Conservation (phyloP, 148 eudicot genomes). For the Vaccinium macrocarpon region DNA sequence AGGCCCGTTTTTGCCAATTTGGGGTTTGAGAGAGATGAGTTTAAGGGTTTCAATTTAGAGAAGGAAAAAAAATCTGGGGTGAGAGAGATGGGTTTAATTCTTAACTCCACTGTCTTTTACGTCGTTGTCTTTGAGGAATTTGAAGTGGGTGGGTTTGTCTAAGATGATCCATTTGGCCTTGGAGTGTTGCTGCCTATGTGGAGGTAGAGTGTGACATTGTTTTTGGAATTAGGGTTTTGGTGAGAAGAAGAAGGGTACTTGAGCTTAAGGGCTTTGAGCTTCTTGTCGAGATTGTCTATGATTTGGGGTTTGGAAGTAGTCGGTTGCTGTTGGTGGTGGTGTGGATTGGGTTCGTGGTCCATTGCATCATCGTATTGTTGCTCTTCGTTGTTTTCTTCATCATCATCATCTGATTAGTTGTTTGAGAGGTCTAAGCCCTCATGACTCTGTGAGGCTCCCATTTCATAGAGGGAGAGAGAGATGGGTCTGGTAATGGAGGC, state of each 20-base stretch:
- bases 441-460: constrained; percentile 9
- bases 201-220: constrained; percentile 65
- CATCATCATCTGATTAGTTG: background rate
- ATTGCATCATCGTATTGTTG: constrained; percentile 34
- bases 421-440: constrained; percentile 4
- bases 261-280: constrained; percentile 57
- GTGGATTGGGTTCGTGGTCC: constrained; percentile 19
- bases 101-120: constrained; percentile 17
- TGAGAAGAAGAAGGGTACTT: constrained; percentile 49
- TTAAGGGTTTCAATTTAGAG: too few species aligned
- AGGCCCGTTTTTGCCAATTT: too few species aligned
- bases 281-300: constrained; percentile 59
- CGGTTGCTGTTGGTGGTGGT: constrained; percentile 7
- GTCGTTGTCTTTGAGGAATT: constrained; percentile 37
- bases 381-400: background rate
- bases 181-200: constrained; percentile 72
- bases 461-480: background rate
- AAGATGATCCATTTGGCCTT: constrained; percentile 74
- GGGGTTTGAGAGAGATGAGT: too few species aligned
- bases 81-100: background rate
- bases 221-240: constrained; percentile 28
- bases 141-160: constrained; percentile 47
- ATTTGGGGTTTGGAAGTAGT: constrained; percentile 20
- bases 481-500: too few species aligned
- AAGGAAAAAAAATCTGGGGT: too few species aligned